Evolutionary conservation across 805 yeast species (phyloP), one percentile per base, ranked within the genome.

Genomic region (Candida jianshihensis): DNA sequence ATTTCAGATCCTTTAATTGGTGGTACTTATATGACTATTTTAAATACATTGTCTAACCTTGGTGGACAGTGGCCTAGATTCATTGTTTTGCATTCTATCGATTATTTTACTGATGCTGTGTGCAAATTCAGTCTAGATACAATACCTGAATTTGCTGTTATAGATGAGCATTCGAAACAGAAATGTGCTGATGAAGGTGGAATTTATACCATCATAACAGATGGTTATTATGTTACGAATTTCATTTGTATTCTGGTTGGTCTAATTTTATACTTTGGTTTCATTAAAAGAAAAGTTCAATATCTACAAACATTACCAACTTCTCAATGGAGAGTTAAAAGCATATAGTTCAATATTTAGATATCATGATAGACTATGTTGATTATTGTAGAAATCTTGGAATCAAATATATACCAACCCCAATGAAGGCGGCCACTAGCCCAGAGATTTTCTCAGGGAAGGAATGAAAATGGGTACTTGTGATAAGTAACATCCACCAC

Each of bases 11-110:
- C 98, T 0, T 61, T 78, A 15, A 85, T 92, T 49, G 98, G 98
- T 14, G 98, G 98, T 2, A 92, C 98, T 0, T 92, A 92, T 58
- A 90, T 92, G 97, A 92, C 98, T 1, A 80, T 95, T 1, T 66
- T 92, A 40, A 92, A 92, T 59, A 92, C 98, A 0, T 66, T 92
- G 33, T 78, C 94, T 29, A 92, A 92, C 56, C 70, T 90, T 39
- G 98, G 98, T 18, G 98, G 98, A 10, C 92, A 94, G 30, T 92
- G 98, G 98, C 98, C 98, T 2, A 71, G 87, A 37, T 64, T 86
- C n/a, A 64, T 92, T 22, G 79, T 90, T 2, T 71, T 88, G 46
- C 74, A 69, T 40, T 68, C 88, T 59, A 90, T 92, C 37, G 97
- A 90, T 60, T 71, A 68, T 47, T 73, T 88, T 47, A 84, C 97